A percentile compares a stretch with the other conserved stretches of the same genome.
Evolutionary conservation across 2,329 filamentous ascomycete species (phyloP).

Genomic region (Bipolaris cookei): DNA sequence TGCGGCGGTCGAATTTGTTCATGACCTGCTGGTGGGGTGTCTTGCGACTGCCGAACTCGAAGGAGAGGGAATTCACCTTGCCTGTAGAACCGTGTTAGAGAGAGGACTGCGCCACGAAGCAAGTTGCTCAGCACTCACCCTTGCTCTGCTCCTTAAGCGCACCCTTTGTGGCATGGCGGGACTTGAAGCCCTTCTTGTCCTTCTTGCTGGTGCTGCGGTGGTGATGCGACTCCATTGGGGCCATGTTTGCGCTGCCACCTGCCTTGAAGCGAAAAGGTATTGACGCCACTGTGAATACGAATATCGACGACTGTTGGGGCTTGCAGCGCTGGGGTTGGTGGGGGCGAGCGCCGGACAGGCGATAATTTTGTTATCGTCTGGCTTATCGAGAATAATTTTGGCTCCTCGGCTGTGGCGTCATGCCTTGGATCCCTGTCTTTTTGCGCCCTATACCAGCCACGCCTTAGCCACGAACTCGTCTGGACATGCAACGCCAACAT

Average conservation of each 20-base stretch:
- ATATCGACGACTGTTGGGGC: constrained; percentile 11
- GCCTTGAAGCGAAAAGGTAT: constrained; percentile 86
- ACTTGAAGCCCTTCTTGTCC: constrained; percentile 89
- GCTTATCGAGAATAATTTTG: constrained; percentile 19
- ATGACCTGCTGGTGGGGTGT: constrained; percentile 96
- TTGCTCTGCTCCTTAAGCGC: constrained; percentile 84
- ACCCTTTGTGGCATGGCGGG: constrained; percentile 86
- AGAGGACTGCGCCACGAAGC: not conserved
- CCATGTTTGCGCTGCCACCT: constrained; percentile 69
- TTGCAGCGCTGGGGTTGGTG: constrained; percentile 13
- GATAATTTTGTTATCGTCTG: constrained; percentile 31
- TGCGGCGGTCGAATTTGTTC: constrained; percentile 94
- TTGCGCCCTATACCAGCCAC: not conserved
- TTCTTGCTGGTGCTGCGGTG: constrained; percentile 93
- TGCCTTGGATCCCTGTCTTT: constrained; percentile 3
- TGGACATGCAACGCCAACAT: not conserved
- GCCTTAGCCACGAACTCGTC: not conserved
- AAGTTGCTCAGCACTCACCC: constrained; percentile 59
- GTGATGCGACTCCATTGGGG: constrained; percentile 74
- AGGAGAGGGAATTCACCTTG: constrained; percentile 66
- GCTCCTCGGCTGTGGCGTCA: constrained; percentile 30
- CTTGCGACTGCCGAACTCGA: constrained; percentile 77
- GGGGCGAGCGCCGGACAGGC: constrained; percentile 29
- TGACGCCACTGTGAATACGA: constrained; percentile 43
- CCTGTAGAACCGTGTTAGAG: constrained; percentile 58